Evolutionary conservation across 148 eudicot genomes (phyloP).

Genomic region (Oxyria digyna): DNA sequence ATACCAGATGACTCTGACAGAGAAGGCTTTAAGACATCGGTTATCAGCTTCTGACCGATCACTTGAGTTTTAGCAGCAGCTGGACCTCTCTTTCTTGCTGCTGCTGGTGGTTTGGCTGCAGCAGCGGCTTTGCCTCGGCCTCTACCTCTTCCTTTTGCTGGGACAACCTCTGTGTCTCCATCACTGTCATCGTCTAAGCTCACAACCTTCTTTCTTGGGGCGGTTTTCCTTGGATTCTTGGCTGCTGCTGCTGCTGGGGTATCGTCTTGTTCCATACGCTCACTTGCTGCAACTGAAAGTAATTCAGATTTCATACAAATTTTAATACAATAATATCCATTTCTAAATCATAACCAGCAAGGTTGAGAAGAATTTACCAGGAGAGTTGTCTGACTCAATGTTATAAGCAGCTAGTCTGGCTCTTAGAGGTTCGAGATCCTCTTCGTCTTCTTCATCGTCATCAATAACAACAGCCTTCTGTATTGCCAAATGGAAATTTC

Average conservation of each 20-base stretch:
- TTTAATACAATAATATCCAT: no score
- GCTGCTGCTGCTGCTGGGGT: slow-evolving; percentile 17
- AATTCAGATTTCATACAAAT: not conserved
- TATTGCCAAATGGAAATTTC: not conserved
- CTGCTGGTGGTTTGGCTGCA: slow-evolving; percentile 27
- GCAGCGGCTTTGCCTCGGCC: slow-evolving; percentile 24
- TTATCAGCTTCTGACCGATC: slow-evolving; percentile 41
- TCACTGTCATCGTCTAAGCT: not conserved
- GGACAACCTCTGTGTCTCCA: slow-evolving; percentile 15
- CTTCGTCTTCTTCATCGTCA: slow-evolving; percentile 38
- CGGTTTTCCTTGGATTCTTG: slow-evolving; percentile 25
- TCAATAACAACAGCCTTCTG: not conserved
- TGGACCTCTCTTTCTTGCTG: slow-evolving; percentile 58
- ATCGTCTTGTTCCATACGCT: slow-evolving; percentile 26
- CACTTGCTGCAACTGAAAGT: slow-evolving; percentile 30
- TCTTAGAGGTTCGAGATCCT: slow-evolving; percentile 37
- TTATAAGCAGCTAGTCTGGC: slow-evolving; percentile 67
- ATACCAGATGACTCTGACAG: slow-evolving; percentile 28
- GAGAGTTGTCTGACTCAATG: slow-evolving; percentile 56
- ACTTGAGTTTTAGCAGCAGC: slow-evolving; percentile 24
- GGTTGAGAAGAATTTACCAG: slow-evolving; percentile 31
- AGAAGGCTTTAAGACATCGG: slow-evolving; percentile 43
- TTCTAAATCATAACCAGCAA: not conserved
- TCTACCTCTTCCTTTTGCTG: slow-evolving; percentile 28
- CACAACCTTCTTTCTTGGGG: slow-evolving; percentile 20